These are phyloP conservation scores for Kwoniella sp. DNA, from an alignment of 768 basidiomycete genomes.

Conservation along the genomic window DNA sequence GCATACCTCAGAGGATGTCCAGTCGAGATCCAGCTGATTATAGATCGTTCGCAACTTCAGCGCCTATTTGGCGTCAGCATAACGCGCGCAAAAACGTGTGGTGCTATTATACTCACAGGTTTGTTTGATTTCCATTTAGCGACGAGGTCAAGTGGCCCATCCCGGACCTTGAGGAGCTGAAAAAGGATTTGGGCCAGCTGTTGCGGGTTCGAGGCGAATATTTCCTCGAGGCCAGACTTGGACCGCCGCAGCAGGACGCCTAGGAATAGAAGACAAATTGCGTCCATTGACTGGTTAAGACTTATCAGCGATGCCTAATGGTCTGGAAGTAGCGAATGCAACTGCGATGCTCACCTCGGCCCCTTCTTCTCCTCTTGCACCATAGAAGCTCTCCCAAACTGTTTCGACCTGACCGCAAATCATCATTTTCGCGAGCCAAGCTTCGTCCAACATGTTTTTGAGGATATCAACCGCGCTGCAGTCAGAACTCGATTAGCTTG, in stretches of 20 bases:
- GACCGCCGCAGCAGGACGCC: conserved; percentile 30
- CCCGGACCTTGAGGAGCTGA: conserved; percentile 4
- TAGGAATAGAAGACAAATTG: conserved; percentile 38
- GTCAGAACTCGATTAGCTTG: conserved; percentile 1
- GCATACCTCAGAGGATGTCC: conserved; percentile 1
- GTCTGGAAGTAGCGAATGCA: too few species aligned
- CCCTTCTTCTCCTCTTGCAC: conserved; percentile 26
- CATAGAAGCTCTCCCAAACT: conserved; percentile 38
- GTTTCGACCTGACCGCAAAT: conserved; percentile 49
- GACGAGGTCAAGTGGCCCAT: conserved; percentile 19
- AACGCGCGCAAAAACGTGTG: not conserved
- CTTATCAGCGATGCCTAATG: not conserved
- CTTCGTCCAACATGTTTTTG: conserved; percentile 36
- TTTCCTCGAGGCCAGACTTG: conserved; percentile 21
- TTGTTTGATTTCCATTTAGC: not conserved
- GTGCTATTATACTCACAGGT: conserved; percentile 2
- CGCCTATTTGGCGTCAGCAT: not conserved
- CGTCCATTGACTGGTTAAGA: conserved; percentile 31
- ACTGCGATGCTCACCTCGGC: conserved; percentile 45
- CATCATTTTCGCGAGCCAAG: conserved; percentile 43
- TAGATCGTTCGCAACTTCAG: conserved; percentile 10
- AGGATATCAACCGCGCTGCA: conserved; percentile 39
- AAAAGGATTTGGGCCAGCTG: conserved; percentile 23
- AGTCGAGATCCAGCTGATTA: conserved; percentile 1
- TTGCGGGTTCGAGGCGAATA: conserved; percentile 23